Base-by-base conservation (phyloP, 176 grass and related monocot species). In the Saccharum officinarum region DNA sequence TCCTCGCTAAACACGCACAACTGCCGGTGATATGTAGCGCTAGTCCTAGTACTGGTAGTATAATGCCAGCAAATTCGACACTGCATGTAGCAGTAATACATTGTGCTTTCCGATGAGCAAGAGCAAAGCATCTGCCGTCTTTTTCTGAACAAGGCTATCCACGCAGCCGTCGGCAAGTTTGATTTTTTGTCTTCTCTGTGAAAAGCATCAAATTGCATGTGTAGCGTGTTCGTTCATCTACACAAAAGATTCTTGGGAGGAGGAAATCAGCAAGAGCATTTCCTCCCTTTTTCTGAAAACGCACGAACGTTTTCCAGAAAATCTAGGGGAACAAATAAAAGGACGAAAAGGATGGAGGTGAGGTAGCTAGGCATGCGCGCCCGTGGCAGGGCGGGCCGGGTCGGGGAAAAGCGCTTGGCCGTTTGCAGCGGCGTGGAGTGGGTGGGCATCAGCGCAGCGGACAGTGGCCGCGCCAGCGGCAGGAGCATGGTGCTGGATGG, bases 361-460 rank as follows among this genome's bases (percentile, higher is more conserved):
- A n/a, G n/a, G n/a, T n/a, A n/a, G n/a, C n/a, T n/a, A n/a, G n/a
- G n/a, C n/a, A n/a, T n/a, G n/a, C n/a, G n/a, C n/a, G n/a, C n/a
- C n/a, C n/a, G n/a, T n/a, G n/a, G n/a, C n/a, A n/a, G n/a, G n/a
- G n/a, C n/a, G n/a, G n/a, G n/a, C n/a, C n/a, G n/a, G n/a, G n/a
- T n/a, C n/a, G n/a, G n/a, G n/a, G n/a, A n/a, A n/a, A n/a, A n/a
- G n/a, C n/a, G n/a, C n/a, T n/a, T n/a, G n/a, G n/a, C n/a, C n/a
- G n/a, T n/a, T n/a, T n/a, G n/a, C n/a, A n/a, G n/a, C n/a, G n/a
- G n/a, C n/a, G n/a, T n/a, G n/a, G n/a, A 55, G 78, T 30, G 49
- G 77, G 77, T 79, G 76, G 49, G 67, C 64, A 45, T 78, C 68
- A 38, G n/a, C n/a, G n/a, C n/a, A n/a, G 73, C 78, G 23, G n/a